A percentile compares a stretch with the other conserved stretches of the same genome.
Conservation (phyloP, 768 basidiomycete species). For the Boletus bicolor region DNA sequence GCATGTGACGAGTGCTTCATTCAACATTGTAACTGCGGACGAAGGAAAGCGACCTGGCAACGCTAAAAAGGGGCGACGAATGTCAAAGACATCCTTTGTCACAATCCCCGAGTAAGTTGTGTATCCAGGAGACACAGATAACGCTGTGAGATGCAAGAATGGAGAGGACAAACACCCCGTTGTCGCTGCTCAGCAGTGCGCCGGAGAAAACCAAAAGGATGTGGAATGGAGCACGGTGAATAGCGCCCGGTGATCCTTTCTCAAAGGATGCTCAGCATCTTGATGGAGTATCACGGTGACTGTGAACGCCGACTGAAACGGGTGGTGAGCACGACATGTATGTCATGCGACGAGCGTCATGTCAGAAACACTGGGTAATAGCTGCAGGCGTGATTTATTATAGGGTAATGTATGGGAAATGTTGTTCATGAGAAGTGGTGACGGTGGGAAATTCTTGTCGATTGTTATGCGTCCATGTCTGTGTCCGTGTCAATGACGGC, state of each 20-base stretch:
- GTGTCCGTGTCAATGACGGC: slow-evolving; percentile 9
- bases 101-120: background rate
- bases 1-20: background rate
- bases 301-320: background rate
- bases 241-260: background rate
- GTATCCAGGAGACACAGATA: background rate
- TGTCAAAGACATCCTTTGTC: background rate
- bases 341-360: background rate
- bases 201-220: background rate
- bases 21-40: background rate
- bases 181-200: background rate
- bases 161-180: background rate
- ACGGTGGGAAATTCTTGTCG: slow-evolving; percentile 10
- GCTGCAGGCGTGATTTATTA: background rate
- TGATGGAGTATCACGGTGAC: background rate
- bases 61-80: background rate
- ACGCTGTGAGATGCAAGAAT: background rate
- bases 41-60: background rate
- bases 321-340: background rate
- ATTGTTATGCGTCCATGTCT: slow-evolving; percentile 1
- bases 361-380: background rate
- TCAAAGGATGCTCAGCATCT: background rate
- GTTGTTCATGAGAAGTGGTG: background rate
- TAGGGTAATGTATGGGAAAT: background rate
- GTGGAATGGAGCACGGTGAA: background rate